Evolutionary conservation across 163 green algal genomes (phyloP), one percentile per base, ranked within the genome.

Genomic region (Scenedesmus sp.): DNA sequence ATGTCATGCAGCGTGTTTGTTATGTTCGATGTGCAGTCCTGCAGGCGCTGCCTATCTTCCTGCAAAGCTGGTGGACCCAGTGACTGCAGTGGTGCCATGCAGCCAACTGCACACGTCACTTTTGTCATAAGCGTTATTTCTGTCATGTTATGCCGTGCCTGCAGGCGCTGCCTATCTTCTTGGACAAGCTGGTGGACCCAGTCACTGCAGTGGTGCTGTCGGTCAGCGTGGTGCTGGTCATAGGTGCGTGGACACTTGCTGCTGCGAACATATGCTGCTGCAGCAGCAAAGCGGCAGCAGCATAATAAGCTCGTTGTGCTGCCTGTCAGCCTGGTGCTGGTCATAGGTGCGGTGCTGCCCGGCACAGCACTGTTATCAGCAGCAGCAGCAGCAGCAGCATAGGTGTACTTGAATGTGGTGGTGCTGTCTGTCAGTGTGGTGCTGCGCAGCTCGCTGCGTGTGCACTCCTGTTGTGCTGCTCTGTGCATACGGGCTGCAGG

Each of bases 221-320:
- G 4, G 97, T 99, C 4, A 97, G 96, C 6, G 96, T 98, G 9
- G 98, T 99, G 52, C 96, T 99, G 0, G 64, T 99, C 20, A 98
- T 99, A 92, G 98, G 98, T 87, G 94, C 26, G 86, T 64, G 59
- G 10, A 15, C 23, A 1, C 74, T 46, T 15, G 18, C 8, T 10
- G 74, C 77, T 56, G 77, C 34, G 34, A 46, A 46, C 0, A 88
- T 54, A 54, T 23, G 23, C 16, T 9, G 52, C 10, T 8, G 55
- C 82, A n/a, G 82, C 55, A 15, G 54, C 54, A 64, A 64, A 18
- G 54, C 52, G 10, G 82, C 55, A 67, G 54, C 55, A 87, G 82
- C 82, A 67, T n/a, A 46, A 46, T 46, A 46, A 46, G 34, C 34
- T 46, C 0, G 34, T 46, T 0, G 34, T 46, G 34, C 34, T 46